Percentiles rank a stretch among this genome's conserved stretches.
Evolutionary conservation across 768 basidiomycete species (phyloP).

Genomic region (Tephrocybe sp.): DNA sequence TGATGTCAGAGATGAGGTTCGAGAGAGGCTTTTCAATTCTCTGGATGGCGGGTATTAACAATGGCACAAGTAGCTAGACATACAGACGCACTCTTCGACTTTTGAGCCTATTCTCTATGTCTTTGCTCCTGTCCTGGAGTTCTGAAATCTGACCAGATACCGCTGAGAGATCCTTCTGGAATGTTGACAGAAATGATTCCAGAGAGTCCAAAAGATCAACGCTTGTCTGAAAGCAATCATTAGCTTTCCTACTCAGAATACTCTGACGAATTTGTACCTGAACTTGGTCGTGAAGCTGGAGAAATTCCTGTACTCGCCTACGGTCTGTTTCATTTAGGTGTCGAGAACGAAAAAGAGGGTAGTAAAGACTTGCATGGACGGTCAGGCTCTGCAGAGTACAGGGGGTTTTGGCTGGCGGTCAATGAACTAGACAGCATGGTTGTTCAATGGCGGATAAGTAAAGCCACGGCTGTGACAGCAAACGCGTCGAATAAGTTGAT

Average conservation of each 20-base stretch:
- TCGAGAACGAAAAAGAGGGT: not conserved
- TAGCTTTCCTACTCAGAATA: not conserved
- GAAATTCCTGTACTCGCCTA: constrained; percentile 59
- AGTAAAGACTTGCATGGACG: constrained; percentile 33
- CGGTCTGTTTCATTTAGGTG: constrained; percentile 28
- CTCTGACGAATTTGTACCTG: constrained; percentile 46
- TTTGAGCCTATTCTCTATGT: constrained; percentile 85
- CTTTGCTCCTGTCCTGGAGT: constrained; percentile 85
- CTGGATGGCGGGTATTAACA: constrained; percentile 39
- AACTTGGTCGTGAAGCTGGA: constrained; percentile 91
- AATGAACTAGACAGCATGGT: not conserved
- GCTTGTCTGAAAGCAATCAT: constrained; percentile 62
- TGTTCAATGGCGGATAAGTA: constrained; percentile 3
- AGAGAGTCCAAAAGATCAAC: constrained; percentile 83
- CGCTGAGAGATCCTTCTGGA: constrained; percentile 90
- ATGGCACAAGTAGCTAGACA: not conserved
- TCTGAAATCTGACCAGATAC: constrained; percentile 98
- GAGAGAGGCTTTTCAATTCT: constrained; percentile 88
- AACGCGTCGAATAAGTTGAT: not conserved
- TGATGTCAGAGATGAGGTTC: constrained; percentile 75
- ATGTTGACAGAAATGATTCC: constrained; percentile 90
- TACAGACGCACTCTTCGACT: constrained; percentile 68
- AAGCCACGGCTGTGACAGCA: not conserved
- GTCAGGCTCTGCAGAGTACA: constrained; percentile 8
- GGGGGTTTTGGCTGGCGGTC: not conserved